Conservation (phyloP, 768 basidiomycete genomes). For the Boletus patriciae region DNA sequence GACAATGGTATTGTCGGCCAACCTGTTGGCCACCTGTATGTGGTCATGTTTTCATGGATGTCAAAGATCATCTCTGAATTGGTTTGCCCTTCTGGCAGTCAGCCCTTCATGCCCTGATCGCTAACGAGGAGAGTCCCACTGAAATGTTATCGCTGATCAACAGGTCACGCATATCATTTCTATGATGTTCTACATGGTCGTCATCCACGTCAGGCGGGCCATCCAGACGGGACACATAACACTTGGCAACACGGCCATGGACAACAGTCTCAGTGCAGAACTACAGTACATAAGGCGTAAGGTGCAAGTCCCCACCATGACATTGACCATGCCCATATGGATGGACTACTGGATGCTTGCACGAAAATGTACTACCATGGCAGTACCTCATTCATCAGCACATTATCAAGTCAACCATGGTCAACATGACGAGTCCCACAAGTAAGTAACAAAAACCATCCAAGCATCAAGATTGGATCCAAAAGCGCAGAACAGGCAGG, state of each 20-base stretch:
- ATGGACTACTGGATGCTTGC: too few species aligned
- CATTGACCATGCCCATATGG: too few species aligned
- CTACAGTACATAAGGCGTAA: not conserved
- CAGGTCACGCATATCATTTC: not conserved
- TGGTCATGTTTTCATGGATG: not conserved
- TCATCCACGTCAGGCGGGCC: not conserved
- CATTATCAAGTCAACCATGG: too few species aligned
- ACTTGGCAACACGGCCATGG: not conserved
- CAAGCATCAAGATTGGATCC: too few species aligned
- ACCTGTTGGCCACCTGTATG: constrained; percentile 31
- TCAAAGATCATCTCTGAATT: not conserved
- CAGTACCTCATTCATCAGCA: too few species aligned
- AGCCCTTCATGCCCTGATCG: not conserved
- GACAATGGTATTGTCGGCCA: constrained; percentile 16
- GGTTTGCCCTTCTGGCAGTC: constrained; percentile 3
- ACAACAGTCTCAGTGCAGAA: not conserved
- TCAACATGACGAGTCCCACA: too few species aligned
- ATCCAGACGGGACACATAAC: too few species aligned
- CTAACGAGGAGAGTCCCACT: too few species aligned
- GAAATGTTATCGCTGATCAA: too few species aligned
- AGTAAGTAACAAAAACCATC: too few species aligned
- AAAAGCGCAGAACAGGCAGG: too few species aligned
- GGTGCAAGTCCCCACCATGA: not conserved
- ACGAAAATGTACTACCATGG: too few species aligned
- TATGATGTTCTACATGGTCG: not conserved